Percentiles rank a stretch among this genome's conserved stretches.
Conservation (phyloP, 1,139 yeast species). For the Suhomyces anneliseae region DNA sequence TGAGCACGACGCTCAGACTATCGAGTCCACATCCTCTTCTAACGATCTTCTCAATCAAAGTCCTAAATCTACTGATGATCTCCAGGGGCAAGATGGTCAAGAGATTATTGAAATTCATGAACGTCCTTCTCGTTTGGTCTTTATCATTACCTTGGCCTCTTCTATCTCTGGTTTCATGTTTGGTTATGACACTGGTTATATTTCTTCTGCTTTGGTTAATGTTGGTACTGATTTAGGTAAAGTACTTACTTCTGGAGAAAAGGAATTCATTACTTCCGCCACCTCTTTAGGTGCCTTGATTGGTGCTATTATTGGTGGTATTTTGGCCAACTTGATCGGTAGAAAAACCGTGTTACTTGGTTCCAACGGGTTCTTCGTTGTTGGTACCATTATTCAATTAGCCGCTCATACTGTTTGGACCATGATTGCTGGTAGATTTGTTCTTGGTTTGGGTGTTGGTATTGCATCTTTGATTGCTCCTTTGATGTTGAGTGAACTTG, state of each 20-base stretch:
- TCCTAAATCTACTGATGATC: neutral
- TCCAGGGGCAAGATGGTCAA: neutral
- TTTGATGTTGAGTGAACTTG: constrained; percentile 83
- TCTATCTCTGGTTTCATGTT: constrained; percentile 95
- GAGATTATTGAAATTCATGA: constrained; percentile 19
- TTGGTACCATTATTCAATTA: constrained; percentile 83
- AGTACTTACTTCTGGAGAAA: constrained; percentile 65
- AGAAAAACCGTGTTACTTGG: constrained; percentile 77
- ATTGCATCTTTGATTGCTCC: constrained; percentile 91
- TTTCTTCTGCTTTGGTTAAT: constrained; percentile 86
- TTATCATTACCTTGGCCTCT: constrained; percentile 71
- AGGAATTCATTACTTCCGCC: constrained; percentile 91
- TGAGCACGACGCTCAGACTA: constrained; percentile 6
- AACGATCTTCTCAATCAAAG: neutral
- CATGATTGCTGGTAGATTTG: constrained; percentile 86
- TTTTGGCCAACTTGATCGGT: constrained; percentile 77
- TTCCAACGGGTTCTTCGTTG: constrained; percentile 74
- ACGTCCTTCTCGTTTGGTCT: constrained; percentile 62
- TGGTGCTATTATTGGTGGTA: constrained; percentile 75
- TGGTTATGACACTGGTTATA: constrained; percentile 96
- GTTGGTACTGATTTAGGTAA: constrained; percentile 69
- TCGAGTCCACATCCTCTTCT: constrained; percentile 8
- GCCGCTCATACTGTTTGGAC: constrained; percentile 82
- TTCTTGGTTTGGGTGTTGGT: constrained; percentile 97
- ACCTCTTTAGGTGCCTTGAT: constrained; percentile 90